Evolutionary conservation across 2,329 filamentous ascomycete species (phyloP).

Genomic region (Elsinoe australis): DNA sequence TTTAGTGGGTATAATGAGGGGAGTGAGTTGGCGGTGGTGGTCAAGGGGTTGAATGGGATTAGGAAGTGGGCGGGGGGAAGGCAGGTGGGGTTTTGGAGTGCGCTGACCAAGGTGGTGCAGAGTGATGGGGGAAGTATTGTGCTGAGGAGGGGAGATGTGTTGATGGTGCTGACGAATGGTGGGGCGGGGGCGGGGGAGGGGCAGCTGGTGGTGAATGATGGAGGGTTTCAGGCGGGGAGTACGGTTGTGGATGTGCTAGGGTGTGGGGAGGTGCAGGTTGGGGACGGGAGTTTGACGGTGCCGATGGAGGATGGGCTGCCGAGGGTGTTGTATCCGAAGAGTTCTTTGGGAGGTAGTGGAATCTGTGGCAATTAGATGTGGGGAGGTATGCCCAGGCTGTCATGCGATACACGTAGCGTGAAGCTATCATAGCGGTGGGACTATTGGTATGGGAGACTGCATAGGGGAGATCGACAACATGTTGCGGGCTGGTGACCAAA

Average conservation of each 20-base stretch:
- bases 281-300: constrained; percentile 28
- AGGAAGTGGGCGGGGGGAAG: constrained; percentile 40
- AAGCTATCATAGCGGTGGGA: no score
- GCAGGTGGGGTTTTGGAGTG: constrained; percentile 35
- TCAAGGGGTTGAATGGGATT: constrained; percentile 44
- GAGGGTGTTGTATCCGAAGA: constrained; percentile 31
- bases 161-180: constrained; percentile 32
- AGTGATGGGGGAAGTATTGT: constrained; percentile 38
- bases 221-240: constrained; percentile 26
- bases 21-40: constrained; percentile 35
- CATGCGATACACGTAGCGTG: no score
- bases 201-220: constrained; percentile 25
- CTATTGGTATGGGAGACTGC: no score
- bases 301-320: constrained; percentile 32
- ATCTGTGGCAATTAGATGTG: constrained; percentile 21
- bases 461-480: no score
- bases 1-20: constrained; percentile 35
- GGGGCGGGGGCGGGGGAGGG: constrained; percentile 25
- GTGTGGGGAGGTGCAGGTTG: constrained; percentile 29
- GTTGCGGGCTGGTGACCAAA: not conserved
- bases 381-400: no score
- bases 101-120: constrained; percentile 35
- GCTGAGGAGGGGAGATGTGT: constrained; percentile 42
- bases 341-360: constrained; percentile 17
- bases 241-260: constrained; percentile 34